A percentile compares a stretch with the other conserved stretches of the same genome.
Evolutionary conservation across 1,139 yeast genomes (phyloP).

Genomic region (Dujonia santamariae): DNA sequence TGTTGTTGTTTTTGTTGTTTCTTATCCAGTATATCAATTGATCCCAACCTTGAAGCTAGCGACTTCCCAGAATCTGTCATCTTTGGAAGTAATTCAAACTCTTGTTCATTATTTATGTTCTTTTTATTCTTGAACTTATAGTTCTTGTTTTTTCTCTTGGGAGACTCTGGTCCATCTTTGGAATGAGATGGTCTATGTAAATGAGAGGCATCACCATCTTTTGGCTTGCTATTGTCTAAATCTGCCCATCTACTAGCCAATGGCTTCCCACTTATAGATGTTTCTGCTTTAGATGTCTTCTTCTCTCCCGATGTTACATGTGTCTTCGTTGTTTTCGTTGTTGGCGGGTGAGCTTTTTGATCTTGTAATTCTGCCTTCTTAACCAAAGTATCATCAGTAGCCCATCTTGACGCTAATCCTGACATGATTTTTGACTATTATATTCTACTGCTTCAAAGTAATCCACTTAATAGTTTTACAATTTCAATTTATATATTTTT

Average conservation of each 20-base stretch:
- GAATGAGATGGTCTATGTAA: too few species aligned
- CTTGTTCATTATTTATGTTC: too few species aligned
- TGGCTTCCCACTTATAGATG: slow-evolving; percentile 10
- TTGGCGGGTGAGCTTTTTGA: slow-evolving; percentile 5
- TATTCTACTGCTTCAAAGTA: not conserved
- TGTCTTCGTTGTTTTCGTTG: not conserved
- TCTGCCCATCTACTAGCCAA: slow-evolving; percentile 32
- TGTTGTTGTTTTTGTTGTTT: too few species aligned
- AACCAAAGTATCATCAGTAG: slow-evolving; percentile 27
- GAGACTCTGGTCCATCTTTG: too few species aligned
- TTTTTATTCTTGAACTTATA: too few species aligned
- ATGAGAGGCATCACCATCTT: too few species aligned
- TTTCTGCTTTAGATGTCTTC: slow-evolving; percentile 13
- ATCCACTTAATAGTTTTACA: not conserved
- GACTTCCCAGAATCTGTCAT: too few species aligned
- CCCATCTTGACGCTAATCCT: slow-evolving; percentile 38
- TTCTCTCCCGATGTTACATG: slow-evolving; percentile 10
- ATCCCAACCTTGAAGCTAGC: too few species aligned
- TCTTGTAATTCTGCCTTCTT: slow-evolving; percentile 24
- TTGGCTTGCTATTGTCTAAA: too few species aligned
- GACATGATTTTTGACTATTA: slow-evolving; percentile 4
- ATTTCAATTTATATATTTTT: not conserved
- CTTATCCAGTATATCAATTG: too few species aligned
- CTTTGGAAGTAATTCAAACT: too few species aligned
- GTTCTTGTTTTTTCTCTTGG: too few species aligned